Percentiles rank a stretch among this genome's conserved stretches.
Conservation (phyloP, 2,329 filamentous ascomycete species). For the Colletotrichum endophyticum region DNA sequence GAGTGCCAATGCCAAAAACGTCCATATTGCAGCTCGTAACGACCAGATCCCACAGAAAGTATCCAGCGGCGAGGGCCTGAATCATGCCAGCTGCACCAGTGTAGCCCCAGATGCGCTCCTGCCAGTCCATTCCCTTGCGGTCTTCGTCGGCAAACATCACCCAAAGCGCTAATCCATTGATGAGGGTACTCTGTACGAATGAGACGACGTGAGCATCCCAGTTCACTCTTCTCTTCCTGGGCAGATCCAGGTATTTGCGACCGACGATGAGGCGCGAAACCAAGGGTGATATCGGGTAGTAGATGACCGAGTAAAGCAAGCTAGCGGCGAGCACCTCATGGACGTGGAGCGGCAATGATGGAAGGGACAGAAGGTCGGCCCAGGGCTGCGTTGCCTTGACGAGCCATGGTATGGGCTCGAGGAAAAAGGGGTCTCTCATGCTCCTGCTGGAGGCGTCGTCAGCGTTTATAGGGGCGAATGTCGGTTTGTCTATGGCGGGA, state of each 20-base stretch:
- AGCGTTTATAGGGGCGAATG: background rate
- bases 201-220: constrained; percentile 89
- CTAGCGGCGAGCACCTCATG: constrained; percentile 76
- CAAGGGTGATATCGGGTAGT: constrained; percentile 69
- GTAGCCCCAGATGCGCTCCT: constrained; percentile 79
- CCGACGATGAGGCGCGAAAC: constrained; percentile 69
- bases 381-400: constrained; percentile 64
- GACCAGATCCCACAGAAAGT: constrained; percentile 83
- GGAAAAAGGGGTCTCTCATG: constrained; percentile 78
- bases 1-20: constrained; percentile 77
- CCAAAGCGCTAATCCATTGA: constrained; percentile 77
- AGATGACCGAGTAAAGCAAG: constrained; percentile 71
- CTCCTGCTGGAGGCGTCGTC: constrained; percentile 20
- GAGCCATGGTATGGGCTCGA: constrained; percentile 64
- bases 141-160: constrained; percentile 73
- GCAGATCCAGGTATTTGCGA: constrained; percentile 66
- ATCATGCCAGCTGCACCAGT: constrained; percentile 74
- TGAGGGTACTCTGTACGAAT: constrained; percentile 76
- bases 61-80: constrained; percentile 78
- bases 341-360: constrained; percentile 75
- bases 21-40: constrained; percentile 71
- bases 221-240: constrained; percentile 69
- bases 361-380: constrained; percentile 65
- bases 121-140: constrained; percentile 67
- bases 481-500: background rate